Evolutionary conservation across 2,329 filamentous ascomycete genomes (phyloP), one percentile per base, ranked within the genome.

Genomic region (Hysterium pulicare): DNA sequence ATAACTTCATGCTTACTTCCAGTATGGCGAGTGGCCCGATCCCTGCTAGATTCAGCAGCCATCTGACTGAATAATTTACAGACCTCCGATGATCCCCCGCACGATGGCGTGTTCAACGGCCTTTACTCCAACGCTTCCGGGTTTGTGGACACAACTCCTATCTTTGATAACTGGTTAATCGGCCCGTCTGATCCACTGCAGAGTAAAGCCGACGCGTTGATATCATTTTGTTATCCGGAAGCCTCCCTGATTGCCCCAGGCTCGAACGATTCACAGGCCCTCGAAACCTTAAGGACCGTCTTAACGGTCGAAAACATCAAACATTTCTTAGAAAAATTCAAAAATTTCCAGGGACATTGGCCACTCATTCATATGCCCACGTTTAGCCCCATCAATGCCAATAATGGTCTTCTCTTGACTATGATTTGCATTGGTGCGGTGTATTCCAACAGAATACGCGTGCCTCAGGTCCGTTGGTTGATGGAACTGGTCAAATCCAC

Each of bases 361-460:
- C 81, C 84, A 16, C 75, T 86, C 51, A 75, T 89, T 40, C 84
- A 90, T 58, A 75, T 84, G 61, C 78, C 84, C 26, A 86, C 84
- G 7, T 87, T 89, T 66, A 77, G 81, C 57, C 77, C 86, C 40
- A 72, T 77, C 47, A 76, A 82, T 48, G 78, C 81, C 35, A 82
- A 84, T 60, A 80, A 82, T 46, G 82, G 83, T 50, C 73, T 89
- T 47, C 70, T 87, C 38, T 74, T 86, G 46, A 76, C 77, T 47
- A 85, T 90, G 73, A 81, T 85, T 56, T 87, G 82, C 60, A 75
- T 87, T 54, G 86, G 86, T 28, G 84, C 85, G 31, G 85, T 86
- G 44, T 90, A 89, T 65, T 87, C 85, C 39, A 76, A 84, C 41
- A 75, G 74, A 47, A 69, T 86, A 47, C 70, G 73, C 21, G 66